Percentiles rank a stretch among this genome's conserved stretches.
Conservation (phyloP, 257 asterid genomes). For the Salvia hispanica region DNA sequence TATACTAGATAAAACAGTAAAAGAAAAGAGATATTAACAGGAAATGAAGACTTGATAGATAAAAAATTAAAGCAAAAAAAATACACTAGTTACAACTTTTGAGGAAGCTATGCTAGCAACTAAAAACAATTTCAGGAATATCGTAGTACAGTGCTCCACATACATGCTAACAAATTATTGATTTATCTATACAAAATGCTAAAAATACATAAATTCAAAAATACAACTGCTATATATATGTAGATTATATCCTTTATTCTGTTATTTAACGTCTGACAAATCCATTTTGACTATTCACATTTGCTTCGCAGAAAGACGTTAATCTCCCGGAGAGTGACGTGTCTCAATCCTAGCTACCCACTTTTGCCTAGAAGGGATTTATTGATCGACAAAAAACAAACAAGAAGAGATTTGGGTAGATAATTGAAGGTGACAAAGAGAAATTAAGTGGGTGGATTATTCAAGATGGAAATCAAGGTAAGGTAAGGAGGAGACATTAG, state of each 20-base stretch:
- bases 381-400: slow-evolving; percentile 16
- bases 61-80: background rate
- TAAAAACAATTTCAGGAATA: slow-evolving; percentile 14
- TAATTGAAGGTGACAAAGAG: background rate
- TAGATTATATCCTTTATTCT: slow-evolving; percentile 20
- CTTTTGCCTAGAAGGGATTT: slow-evolving; percentile 16
- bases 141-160: slow-evolving; percentile 9
- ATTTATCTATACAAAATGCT: slow-evolving; percentile 35
- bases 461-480: slow-evolving; percentile 76
- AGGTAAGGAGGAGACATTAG: slow-evolving; percentile 82
- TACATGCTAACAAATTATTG: slow-evolving; percentile 28
- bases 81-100: slow-evolving; percentile 8
- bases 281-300: slow-evolving; percentile 40
- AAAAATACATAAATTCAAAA: slow-evolving; percentile 24
- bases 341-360: slow-evolving; percentile 21
- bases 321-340: slow-evolving; percentile 23
- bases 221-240: too few relatives aligned
- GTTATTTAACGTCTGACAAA: slow-evolving; percentile 8
- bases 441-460: slow-evolving; percentile 33
- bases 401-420: too few relatives aligned
- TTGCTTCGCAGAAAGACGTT: slow-evolving; percentile 31
- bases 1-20: background rate
- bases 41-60: background rate
- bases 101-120: slow-evolving; percentile 17
- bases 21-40: background rate